Evolutionary conservation across 768 basidiomycete species (phyloP).

Genomic region (Suillus subalutaceus): DNA sequence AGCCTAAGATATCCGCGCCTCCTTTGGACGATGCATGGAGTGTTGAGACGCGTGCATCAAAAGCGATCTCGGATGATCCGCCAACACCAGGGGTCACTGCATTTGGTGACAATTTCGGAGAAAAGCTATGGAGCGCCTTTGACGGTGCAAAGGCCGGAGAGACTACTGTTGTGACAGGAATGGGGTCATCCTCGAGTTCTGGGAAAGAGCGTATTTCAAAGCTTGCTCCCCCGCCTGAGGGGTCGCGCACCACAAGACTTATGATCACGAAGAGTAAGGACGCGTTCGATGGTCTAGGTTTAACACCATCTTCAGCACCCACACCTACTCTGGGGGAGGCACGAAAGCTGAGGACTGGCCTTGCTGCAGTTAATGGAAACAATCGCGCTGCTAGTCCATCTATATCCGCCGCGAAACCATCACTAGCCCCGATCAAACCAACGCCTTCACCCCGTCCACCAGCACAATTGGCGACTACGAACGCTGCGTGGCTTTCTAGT

Average conservation of each 20-base stretch:
- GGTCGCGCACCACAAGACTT: constrained; percentile 35
- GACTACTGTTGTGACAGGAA: constrained; percentile 6
- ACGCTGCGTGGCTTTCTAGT: constrained; percentile 23
- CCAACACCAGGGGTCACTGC: constrained; percentile 36
- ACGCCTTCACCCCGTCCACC: constrained; percentile 35
- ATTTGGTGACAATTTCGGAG: constrained; percentile 72
- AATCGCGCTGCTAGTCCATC: constrained; percentile 27
- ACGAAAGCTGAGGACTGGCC: constrained; percentile 68
- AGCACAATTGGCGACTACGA: constrained; percentile 13
- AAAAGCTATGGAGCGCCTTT: constrained; percentile 57
- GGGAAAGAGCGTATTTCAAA: constrained; percentile 27
- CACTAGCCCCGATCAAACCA: constrained; percentile 22
- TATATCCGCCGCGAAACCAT: constrained; percentile 19
- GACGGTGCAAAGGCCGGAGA: constrained; percentile 31
- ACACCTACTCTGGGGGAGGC: constrained; percentile 78
- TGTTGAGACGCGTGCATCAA: constrained; percentile 30
- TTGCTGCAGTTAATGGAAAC: constrained; percentile 53
- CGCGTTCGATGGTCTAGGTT: constrained; percentile 78
- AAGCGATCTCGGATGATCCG: constrained; percentile 25
- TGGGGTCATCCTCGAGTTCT: constrained; percentile 4
- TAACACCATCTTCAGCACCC: constrained; percentile 46
- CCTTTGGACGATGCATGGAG: constrained; percentile 45
- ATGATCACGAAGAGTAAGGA: constrained; percentile 54
- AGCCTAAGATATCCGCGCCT: constrained; percentile 23
- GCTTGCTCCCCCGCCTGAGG: constrained; percentile 29